phyloP scores from a whole-genome alignment of 768 basidiomycete species.

The Lactarius evosmus region DNA sequence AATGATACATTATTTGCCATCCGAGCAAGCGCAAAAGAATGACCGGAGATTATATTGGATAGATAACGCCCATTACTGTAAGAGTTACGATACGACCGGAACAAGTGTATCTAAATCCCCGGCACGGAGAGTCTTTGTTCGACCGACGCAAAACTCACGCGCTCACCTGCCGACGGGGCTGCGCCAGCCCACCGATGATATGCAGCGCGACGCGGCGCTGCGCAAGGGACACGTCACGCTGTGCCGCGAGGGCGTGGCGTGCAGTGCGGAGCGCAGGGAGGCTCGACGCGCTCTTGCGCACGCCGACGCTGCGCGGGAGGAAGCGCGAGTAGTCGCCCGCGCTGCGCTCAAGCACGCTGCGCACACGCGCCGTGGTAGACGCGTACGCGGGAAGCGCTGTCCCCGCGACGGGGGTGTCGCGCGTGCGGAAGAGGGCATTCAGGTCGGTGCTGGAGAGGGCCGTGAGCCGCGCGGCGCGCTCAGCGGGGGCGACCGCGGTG shows the following conservation, averaged over 20 bases:
- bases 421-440: slow-evolving; percentile 19
- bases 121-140: background rate
- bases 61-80: too few relatives aligned
- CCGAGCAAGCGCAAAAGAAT: background rate
- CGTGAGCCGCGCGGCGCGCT: slow-evolving; percentile 4
- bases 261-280: slow-evolving; percentile 45
- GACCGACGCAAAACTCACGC: background rate
- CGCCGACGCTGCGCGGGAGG: slow-evolving; percentile 33
- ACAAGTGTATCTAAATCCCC: slow-evolving; percentile 1
- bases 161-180: slow-evolving; percentile 1
- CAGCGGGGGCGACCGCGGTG: background rate
- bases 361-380: slow-evolving; percentile 30
- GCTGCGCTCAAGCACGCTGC: slow-evolving; percentile 36
- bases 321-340: slow-evolving; percentile 54
- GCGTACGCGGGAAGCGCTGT: background rate
- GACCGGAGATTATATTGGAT: background rate
- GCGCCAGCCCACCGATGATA: slow-evolving; percentile 35
- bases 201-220: slow-evolving; percentile 41
- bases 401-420: background rate
- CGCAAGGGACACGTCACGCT: slow-evolving; percentile 41
- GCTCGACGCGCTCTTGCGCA: slow-evolving; percentile 32
- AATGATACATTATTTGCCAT: slow-evolving; percentile 13
- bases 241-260: slow-evolving; percentile 42
- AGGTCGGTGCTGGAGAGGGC: slow-evolving; percentile 21
- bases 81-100: background rate